Base-by-base conservation (phyloP, 352 stramenopile species). In the Globisporangium echinulatum region DNA sequence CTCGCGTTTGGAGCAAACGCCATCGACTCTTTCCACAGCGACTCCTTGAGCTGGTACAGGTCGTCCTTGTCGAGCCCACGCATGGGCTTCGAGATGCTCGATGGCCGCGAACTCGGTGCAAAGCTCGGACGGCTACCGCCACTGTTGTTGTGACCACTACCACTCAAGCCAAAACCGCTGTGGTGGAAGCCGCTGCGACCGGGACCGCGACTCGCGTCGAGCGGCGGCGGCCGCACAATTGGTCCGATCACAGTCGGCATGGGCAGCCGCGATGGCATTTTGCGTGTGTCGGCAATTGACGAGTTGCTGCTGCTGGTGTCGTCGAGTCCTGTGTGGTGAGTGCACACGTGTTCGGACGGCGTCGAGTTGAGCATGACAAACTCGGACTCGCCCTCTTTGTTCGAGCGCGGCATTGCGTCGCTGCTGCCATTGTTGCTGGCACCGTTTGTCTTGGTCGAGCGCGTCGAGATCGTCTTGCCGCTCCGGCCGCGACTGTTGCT, bases 1-100 rank as follows among this genome's bases (percentile, higher is more conserved):
- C 39, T 49, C 38, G 39, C 36, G 33, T 14, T 40, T 7, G 51
- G 52, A 5, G 47, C 59, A 33, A 44, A 64, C 7, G 57, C 61
- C 51, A 77, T 58, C 4, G 70, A 78, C 25, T 47, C 58, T 46
- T 72, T 72, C 60, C 63, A 77, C 1, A 80, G 39, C 13, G 66
- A 71, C 7, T 80, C 72, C 46, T 74, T 77, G 25, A 80, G 59
- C 49, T 77, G 57, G 36, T 77, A 66, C 17, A 80, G 56, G 36
- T 80, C 69, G 7, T 71, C 25, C 36, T 61, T 63, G 36, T 71
- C 71, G 54, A 80, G 61, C 10, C 62, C 42, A 2, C 44, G 54
- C 50, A 56, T 68, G 7, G 69, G 68, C 36, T 70, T 60, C 8
- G 63, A 58, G 17, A 61, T 38, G 38, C 61, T 67, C 13, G 67